Percentiles rank a stretch among this genome's conserved stretches.
Evolutionary conservation across 1,284 basidiomycete species (phyloP).

Genomic region (Sporisorium reilianum): DNA sequence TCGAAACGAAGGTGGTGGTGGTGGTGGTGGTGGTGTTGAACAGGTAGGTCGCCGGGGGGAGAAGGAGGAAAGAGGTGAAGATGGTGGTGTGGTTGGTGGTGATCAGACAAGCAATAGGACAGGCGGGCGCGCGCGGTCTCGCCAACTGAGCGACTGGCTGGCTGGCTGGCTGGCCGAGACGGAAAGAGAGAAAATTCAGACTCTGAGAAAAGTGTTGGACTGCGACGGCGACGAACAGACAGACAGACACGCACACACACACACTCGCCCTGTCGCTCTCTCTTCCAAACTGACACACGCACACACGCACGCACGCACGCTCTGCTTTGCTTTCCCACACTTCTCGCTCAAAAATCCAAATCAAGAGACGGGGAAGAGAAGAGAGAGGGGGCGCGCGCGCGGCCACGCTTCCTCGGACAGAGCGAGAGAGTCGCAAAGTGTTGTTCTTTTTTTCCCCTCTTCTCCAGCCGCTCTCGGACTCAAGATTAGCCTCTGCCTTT

Average conservation of each 20-base stretch:
- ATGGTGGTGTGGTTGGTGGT: constrained; percentile 24
- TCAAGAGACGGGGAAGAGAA: not conserved
- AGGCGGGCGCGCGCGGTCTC: not conserved
- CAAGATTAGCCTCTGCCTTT: not conserved
- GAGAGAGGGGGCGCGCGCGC: constrained; percentile 1
- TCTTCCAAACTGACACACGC: constrained; percentile 15
- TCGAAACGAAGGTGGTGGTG: constrained; percentile 32
- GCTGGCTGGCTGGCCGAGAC: constrained; percentile 1
- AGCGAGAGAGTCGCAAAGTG: constrained; percentile 9
- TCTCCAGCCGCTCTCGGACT: not conserved
- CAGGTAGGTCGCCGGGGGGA: not conserved
- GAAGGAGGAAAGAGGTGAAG: constrained; percentile 2
- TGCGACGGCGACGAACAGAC: constrained; percentile 8
- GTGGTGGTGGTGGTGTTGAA: constrained; percentile 33
- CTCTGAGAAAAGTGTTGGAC: constrained; percentile 40
- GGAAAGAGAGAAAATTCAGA: constrained; percentile 1
- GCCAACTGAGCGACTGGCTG: not conserved
- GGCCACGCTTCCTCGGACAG: not conserved
- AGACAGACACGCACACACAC: not conserved
- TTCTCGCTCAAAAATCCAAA: too few species aligned
- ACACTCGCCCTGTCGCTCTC: not conserved
- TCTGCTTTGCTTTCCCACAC: not conserved
- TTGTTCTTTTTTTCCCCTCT: constrained; percentile 14
- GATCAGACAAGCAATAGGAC: constrained; percentile 13
- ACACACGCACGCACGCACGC: constrained; percentile 5